Evolutionary conservation across 2,329 filamentous ascomycete genomes (phyloP).

Genomic region (Talaromyces pinophilus): DNA sequence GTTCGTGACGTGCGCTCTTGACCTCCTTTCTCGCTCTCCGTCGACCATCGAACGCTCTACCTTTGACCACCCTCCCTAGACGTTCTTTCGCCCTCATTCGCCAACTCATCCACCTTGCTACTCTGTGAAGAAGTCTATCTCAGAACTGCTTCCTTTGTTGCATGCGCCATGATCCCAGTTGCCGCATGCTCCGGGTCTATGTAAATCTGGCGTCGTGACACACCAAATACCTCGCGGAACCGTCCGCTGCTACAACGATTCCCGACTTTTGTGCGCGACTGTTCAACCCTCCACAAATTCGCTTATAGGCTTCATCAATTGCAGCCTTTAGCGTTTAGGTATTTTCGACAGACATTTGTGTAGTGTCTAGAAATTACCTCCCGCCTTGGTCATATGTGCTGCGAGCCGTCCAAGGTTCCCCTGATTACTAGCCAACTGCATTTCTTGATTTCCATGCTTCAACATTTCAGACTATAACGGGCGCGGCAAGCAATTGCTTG

Average conservation of each 20-base stretch:
- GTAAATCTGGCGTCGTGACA: slow-evolving; percentile 29
- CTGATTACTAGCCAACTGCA: slow-evolving; percentile 25
- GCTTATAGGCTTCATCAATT: background rate
- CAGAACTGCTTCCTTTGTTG: slow-evolving; percentile 21
- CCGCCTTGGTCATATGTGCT: slow-evolving; percentile 28
- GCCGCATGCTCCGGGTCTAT: slow-evolving; percentile 34
- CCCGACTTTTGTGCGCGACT: background rate
- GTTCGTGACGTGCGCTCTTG: slow-evolving; percentile 18
- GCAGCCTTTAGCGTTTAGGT: slow-evolving; percentile 5
- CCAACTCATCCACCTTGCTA: background rate
- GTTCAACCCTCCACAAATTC: background rate
- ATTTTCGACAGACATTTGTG: slow-evolving; percentile 20
- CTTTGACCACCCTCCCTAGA: slow-evolving; percentile 15
- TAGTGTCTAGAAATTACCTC: slow-evolving; percentile 21
- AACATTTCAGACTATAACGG: slow-evolving; percentile 48
- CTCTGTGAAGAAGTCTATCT: slow-evolving; percentile 1
- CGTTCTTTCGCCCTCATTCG: slow-evolving; percentile 26
- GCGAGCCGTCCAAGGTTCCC: slow-evolving; percentile 30
- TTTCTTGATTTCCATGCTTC: slow-evolving; percentile 46
- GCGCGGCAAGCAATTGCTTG: slow-evolving; percentile 52
- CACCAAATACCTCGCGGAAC: slow-evolving; percentile 8
- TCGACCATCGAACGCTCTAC: slow-evolving; percentile 23
- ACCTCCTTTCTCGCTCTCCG: slow-evolving; percentile 23
- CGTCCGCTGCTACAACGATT: background rate
- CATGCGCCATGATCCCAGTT: slow-evolving; percentile 39